Conservation (phyloP, 305 asterid genomes). For the Fraxinus latifolia region DNA sequence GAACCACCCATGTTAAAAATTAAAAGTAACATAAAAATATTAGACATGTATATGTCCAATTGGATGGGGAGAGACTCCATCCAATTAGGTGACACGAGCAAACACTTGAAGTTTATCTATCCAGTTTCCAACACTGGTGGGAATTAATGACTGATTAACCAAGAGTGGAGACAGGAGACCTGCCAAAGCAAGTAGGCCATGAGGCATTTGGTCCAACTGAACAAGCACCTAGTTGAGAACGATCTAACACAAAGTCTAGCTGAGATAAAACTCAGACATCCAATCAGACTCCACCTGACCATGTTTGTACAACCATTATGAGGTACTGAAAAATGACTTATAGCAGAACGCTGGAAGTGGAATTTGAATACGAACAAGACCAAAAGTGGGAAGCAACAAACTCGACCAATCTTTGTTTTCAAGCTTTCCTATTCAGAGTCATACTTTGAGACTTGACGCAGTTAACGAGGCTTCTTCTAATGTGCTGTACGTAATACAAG, state of each 20-base stretch:
- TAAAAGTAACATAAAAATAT: background rate
- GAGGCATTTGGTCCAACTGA: background rate
- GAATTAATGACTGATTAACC: background rate
- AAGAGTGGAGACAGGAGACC: background rate
- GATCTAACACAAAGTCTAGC: background rate
- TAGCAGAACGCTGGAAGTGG: background rate
- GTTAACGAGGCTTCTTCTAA: slow-evolving; percentile 2
- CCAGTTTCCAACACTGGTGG: background rate
- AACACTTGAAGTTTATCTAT: background rate
- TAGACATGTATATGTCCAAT: background rate
- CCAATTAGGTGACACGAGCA: background rate
- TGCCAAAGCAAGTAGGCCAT: background rate
- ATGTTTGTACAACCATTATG: background rate
- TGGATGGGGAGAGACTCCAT: background rate
- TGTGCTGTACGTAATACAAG: background rate
- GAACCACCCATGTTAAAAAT: background rate
- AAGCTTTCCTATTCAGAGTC: background rate
- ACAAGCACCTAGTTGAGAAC: background rate
- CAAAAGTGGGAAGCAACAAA: background rate
- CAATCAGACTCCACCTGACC: background rate
- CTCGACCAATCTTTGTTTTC: background rate
- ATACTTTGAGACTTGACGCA: background rate
- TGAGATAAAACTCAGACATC: background rate
- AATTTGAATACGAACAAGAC: background rate
- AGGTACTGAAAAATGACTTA: background rate